Percentiles rank a stretch among this genome's conserved stretches.
Evolutionary conservation across 345 rosid genomes (phyloP).

Genomic region (Lepidium sativum): DNA sequence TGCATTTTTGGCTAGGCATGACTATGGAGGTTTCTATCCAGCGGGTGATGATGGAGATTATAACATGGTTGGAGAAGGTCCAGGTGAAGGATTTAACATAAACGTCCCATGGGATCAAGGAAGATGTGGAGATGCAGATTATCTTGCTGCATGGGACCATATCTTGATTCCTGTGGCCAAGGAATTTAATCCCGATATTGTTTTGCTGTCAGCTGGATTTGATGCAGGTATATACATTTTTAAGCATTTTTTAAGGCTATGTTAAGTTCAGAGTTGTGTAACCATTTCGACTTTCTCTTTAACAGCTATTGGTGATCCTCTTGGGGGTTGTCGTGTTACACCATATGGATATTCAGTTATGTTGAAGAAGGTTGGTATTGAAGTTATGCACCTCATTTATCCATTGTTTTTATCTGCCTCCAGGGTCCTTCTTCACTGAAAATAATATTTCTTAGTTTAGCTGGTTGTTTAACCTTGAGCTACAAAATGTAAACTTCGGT

Average conservation of each 20-base stretch:
- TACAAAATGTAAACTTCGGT: not conserved
- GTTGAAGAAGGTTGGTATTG: slow-evolving; percentile 58
- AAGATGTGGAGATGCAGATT: slow-evolving; percentile 82
- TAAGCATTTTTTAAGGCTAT: not conserved
- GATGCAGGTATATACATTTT: slow-evolving; percentile 62
- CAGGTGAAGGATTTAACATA: slow-evolving; percentile 84
- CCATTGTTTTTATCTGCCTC: slow-evolving; percentile 51
- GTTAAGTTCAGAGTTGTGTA: not conserved
- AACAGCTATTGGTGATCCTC: slow-evolving; percentile 80
- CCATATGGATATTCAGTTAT: slow-evolving; percentile 76
- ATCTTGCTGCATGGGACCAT: slow-evolving; percentile 90
- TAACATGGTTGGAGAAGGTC: slow-evolving; percentile 83
- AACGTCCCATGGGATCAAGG: slow-evolving; percentile 95
- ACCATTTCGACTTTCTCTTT: slow-evolving; percentile 6
- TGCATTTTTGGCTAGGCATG: slow-evolving; percentile 47
- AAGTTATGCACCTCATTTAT: not conserved
- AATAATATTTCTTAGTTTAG: not conserved
- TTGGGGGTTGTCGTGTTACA: slow-evolving; percentile 78
- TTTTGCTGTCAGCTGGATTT: slow-evolving; percentile 83
- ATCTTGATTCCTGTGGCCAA: slow-evolving; percentile 75
- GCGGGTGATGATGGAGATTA: slow-evolving; percentile 67
- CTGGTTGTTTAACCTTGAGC: not conserved
- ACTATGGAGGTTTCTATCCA: slow-evolving; percentile 78
- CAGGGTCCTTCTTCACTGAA: not conserved
- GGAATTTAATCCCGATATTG: slow-evolving; percentile 70